Percentiles rank a stretch among this genome's conserved stretches.
Conservation (phyloP, 129 eudicot species). For the Helianthus tuberosus region DNA sequence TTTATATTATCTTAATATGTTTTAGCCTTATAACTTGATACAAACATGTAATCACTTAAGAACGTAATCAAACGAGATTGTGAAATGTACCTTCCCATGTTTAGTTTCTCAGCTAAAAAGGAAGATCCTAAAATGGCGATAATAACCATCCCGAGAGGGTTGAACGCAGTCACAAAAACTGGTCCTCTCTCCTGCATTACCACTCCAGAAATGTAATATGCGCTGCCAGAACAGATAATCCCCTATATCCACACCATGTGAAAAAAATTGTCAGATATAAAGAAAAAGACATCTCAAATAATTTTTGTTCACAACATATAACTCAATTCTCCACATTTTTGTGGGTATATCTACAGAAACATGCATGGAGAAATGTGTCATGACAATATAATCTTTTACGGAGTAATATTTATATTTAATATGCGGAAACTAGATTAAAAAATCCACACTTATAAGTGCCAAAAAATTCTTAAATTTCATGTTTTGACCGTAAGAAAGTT, state of each 20-base stretch:
- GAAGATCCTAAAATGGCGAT: constrained; percentile 68
- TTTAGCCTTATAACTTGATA: too few species aligned
- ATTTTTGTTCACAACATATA: too few species aligned
- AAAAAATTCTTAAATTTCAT: too few species aligned
- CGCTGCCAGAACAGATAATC: constrained; percentile 63
- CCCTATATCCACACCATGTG: constrained; percentile 50
- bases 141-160: constrained; percentile 76
- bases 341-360: too few species aligned
- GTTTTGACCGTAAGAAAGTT: too few species aligned
- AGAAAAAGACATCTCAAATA: not conserved
- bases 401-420: too few species aligned
- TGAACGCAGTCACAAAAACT: constrained; percentile 86
- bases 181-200: constrained; percentile 86
- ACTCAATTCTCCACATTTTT: too few species aligned
- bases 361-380: too few species aligned
- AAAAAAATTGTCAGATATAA: not conserved
- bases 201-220: constrained; percentile 67
- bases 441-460: too few species aligned
- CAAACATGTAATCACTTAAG: too few species aligned
- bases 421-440: too few species aligned
- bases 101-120: constrained; percentile 60
- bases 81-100: constrained; percentile 70
- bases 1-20: not conserved
- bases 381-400: too few species aligned
- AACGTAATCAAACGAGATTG: not conserved